Evolutionary conservation across 2,329 filamentous ascomycete species (phyloP).

Genomic region (Raffaelea deltoideospora): DNA sequence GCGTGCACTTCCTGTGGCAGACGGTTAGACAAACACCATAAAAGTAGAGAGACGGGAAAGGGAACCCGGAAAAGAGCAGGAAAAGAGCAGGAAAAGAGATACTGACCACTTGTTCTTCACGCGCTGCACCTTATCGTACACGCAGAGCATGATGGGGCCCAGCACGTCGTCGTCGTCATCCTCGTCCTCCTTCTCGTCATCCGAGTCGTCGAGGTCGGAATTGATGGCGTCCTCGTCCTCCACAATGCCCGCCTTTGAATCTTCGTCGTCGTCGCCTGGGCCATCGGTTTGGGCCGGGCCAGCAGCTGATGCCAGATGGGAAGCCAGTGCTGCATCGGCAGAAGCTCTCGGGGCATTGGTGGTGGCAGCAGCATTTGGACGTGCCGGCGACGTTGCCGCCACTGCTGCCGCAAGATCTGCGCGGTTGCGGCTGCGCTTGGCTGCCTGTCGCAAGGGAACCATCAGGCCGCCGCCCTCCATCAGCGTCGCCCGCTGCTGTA

Average conservation of each 20-base stretch:
- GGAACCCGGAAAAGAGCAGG: not conserved
- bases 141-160: constrained; percentile 91
- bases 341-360: constrained; percentile 11
- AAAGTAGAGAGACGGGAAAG: too few relatives aligned
- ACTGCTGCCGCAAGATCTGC: too few relatives aligned
- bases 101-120: constrained; percentile 94
- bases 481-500: constrained; percentile 47
- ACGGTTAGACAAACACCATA: not conserved
- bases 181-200: constrained; percentile 70
- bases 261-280: constrained; percentile 40
- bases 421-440: constrained; percentile 14
- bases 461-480: constrained; percentile 66
- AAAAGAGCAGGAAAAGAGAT: not conserved
- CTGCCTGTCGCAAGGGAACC: constrained; percentile 49
- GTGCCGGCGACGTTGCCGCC: too few relatives aligned
- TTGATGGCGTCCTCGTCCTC: constrained; percentile 95
- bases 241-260: constrained; percentile 42
- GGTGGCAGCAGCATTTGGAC: too few relatives aligned
- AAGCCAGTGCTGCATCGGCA: constrained; percentile 4
- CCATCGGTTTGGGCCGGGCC: constrained; percentile 42
- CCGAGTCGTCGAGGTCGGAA: constrained; percentile 89
- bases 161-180: constrained; percentile 76
- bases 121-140: constrained; percentile 96
- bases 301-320: not conserved
- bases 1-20: constrained; percentile 69